A percentile compares a stretch with the other conserved stretches of the same genome.
phyloP scores from a whole-genome alignment of 2,329 filamentous ascomycete species.

The Myriosclerotinia curreyana region DNA sequence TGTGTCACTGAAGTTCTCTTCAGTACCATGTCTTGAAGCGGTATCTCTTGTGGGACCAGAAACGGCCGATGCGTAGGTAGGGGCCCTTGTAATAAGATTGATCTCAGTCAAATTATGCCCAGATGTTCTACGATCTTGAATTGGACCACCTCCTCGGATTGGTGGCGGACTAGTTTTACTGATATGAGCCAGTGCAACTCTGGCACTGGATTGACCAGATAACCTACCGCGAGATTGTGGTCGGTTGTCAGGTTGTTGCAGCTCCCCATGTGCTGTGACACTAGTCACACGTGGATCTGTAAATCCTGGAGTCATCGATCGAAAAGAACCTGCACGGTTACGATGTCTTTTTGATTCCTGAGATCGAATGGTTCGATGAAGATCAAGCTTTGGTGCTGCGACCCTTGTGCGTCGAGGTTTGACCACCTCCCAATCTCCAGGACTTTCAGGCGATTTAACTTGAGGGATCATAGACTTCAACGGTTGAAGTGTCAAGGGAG shows the following conservation, averaged over 20 bases:
- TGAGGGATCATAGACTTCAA: neutral
- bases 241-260: constrained; percentile 26
- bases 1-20: constrained; percentile 21
- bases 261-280: constrained; percentile 33
- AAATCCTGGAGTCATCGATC: constrained; percentile 39
- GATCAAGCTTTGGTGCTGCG: constrained; percentile 34
- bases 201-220: constrained; percentile 42
- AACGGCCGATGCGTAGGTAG: constrained; percentile 39
- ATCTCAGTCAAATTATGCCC: constrained; percentile 28
- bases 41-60: constrained; percentile 30
- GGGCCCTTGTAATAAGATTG: constrained; percentile 30
- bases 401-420: constrained; percentile 24
- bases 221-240: constrained; percentile 30
- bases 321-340: constrained; percentile 47
- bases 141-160: constrained; percentile 34
- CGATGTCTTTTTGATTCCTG: constrained; percentile 44
- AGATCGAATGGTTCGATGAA: constrained; percentile 45
- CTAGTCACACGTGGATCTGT: constrained; percentile 33
- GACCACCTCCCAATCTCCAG: constrained; percentile 32
- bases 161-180: constrained; percentile 41
- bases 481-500: constrained; percentile 28
- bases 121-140: constrained; percentile 33
- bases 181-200: constrained; percentile 46
- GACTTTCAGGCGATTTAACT: constrained; percentile 19
- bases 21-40: constrained; percentile 21